Conservation (phyloP, 2,329 filamentous ascomycete genomes). For the Aspergillus carbonarius region DNA sequence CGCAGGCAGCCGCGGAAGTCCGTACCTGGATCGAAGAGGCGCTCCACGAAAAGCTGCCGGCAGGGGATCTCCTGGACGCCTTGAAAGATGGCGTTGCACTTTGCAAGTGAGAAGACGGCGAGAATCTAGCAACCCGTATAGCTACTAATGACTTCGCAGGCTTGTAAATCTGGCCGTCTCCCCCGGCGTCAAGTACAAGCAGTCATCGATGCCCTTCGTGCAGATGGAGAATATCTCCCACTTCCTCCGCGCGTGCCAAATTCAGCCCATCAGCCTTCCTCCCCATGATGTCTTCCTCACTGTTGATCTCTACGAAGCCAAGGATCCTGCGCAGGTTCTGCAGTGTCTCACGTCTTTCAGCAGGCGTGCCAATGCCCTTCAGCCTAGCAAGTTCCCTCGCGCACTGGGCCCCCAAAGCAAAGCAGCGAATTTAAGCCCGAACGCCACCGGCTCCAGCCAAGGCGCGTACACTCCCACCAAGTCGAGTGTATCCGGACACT, state of each 20-base stretch:
- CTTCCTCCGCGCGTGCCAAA: slow-evolving; percentile 85
- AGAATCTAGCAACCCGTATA: too few relatives aligned
- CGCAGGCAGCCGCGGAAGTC: slow-evolving; percentile 81
- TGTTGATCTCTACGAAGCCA: slow-evolving; percentile 91
- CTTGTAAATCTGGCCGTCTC: slow-evolving; percentile 78
- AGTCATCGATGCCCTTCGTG: slow-evolving; percentile 93
- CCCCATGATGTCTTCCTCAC: slow-evolving; percentile 96
- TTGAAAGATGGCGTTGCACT: slow-evolving; percentile 89
- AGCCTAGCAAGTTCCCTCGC: slow-evolving; percentile 71
- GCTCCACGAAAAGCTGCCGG: slow-evolving; percentile 69
- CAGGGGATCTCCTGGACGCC: slow-evolving; percentile 75
- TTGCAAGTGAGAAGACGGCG: slow-evolving; percentile 74
- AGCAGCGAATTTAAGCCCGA: slow-evolving; percentile 61
- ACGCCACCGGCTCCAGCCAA: slow-evolving; percentile 62
- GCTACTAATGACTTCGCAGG: slow-evolving; percentile 48
- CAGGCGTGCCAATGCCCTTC: slow-evolving; percentile 72
- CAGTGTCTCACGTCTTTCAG: slow-evolving; percentile 93
- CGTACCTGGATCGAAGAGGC: slow-evolving; percentile 81
- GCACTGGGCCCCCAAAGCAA: slow-evolving; percentile 72
- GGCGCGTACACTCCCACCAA: slow-evolving; percentile 41
- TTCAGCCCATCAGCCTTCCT: slow-evolving; percentile 79
- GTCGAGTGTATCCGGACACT: slow-evolving; percentile 53
- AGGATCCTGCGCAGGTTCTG: slow-evolving; percentile 92
- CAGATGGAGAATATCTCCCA: slow-evolving; percentile 99
- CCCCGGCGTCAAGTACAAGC: slow-evolving; percentile 83